Base-by-base conservation (phyloP, 2,329 filamentous ascomycete genomes). In the Eurotiales sp. region DNA sequence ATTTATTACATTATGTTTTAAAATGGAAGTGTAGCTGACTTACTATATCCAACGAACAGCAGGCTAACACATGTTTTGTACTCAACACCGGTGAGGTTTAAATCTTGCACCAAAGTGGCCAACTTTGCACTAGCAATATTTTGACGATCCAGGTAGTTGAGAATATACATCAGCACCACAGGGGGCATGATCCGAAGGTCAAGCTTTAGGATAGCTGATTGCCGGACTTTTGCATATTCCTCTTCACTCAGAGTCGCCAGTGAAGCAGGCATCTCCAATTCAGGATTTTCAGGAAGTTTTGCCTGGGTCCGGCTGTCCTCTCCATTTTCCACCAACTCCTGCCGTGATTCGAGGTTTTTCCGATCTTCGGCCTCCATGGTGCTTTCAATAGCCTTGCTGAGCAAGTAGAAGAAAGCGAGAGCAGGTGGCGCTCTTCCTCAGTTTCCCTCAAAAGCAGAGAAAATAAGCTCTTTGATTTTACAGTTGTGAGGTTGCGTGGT, bases 231-330 rank as follows among this genome's bases (percentile, higher is more conserved):
- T 10, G 40, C 44, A 23, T 36, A 47, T 25, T 47, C 50, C 12
- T 47, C 50, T 21, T 52, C 50, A 11, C 43, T 52, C 25, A 17
- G 55, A 47, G 48, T 64, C 50, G 51, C 51, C 15, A 53, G 51
- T 8, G 45, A 37, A n/a, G 46, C 17, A 2, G 46, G 46, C 46
- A 50, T 50, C 23, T n/a, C 8, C 41, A 43, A 40, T 11, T 47
- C 15, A 4, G 25, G 6, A 34, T 36, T 15, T 12, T 19, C 17
- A 15, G 30, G 34, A n/a, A 22, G 45, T 30, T 27, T 37, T 7
- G 12, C n/a, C 6, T 11, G 45, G 7, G 4, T 34, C 43, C 43
- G 25, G 14, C 30, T 32, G 6, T 10, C 30, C 6, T 34, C 30
- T n/a, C 12, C 30, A 34, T 34, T n/a, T 14, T 34, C 30, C 30